Base-by-base conservation (phyloP, 164 flowering plant genomes). In the Sedum album region DNA sequence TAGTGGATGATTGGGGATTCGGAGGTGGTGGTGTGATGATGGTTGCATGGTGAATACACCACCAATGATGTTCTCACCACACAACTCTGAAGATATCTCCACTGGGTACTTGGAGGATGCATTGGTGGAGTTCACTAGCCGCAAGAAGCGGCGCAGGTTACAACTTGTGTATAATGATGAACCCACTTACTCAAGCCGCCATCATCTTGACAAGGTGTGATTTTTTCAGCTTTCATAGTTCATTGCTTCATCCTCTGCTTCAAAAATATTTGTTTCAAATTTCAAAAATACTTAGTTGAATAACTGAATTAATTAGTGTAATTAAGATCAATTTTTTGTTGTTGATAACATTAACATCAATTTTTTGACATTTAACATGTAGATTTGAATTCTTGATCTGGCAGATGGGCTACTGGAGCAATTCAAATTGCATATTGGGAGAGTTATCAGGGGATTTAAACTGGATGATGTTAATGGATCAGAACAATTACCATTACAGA, bases 61-160 rank as follows among this genome's bases (percentile, higher is more conserved):
- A 28, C 62, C 62, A 13, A 57, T 28, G 33, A 57, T 57, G 62
- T 57, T 57, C 38, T 35, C 3, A 35, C 38, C 38, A 35, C 38
- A 35, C 38, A 3, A 35, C 30, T 28, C 71, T 38, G 39, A 63
- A 13, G 73, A 76, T 79, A 63, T 68, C 36, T 83, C 89, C 1
- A 82, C 86, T 0, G 95, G 95, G 20, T 88, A 88, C 66, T 70
- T 88, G 7, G 77, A 88, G 69, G 95, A 88, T 42, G 95, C 86
- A 28, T 71, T 88, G 72, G 38, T 83, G 26, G 83, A 85, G 65
- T 84, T 80, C 73, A 75, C 69, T 17, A 78, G 77, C 60, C 73
- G 70, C 4, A 68, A 81, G 5, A 88, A 88, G 73, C 70, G 89
- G 48, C 67, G 87, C 13, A 80, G 86, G 4, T 66, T 83, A 72